Base-by-base conservation (phyloP, 169 alveolate genomes). In the Plasmodium coatneyi region DNA sequence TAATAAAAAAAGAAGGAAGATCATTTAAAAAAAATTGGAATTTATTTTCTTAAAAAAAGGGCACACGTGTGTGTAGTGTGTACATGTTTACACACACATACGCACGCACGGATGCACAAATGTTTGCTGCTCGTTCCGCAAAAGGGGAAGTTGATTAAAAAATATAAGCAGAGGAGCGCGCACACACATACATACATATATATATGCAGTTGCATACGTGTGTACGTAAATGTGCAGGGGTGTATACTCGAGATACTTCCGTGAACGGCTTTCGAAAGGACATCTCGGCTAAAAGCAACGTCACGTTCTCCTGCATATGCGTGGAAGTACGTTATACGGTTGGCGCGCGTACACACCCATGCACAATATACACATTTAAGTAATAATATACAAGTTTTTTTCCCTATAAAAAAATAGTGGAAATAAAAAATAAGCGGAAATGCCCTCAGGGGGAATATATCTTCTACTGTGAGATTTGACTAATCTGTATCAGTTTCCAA, bases 1-100 rank as follows among this genome's bases (percentile, higher is more conserved):
- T 32, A 72, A 46, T 74, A 49, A 84, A 32, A 83, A 36, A 52
- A 66, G 70, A 66, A 60, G 36, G 43, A 70, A 71, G 34, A 83
- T 83, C 92, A 83, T 83, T 83, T 25, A 66, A 66, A 66, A 60
- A 66, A 66, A 25, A 66, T 66, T 66, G 76, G 60, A 22, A 49
- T 66, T 22, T 28, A 66, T 66, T 66, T 66, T 66, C 36, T 66
- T 66, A 66, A 66, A 66, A 66, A 66, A 28, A 66, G 36, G 25
- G 22, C 60, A 46, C 56, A 49, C 60, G 60, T 4, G 25, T 16
- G 60, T 12, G 60, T 49, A 49, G 22, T 28, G 76, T 6, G 7
- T 66, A 66, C 76, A 25, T 66, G n/a, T n/a, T n/a, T n/a, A 66
- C 76, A 28, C 36, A 66, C 34, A 60, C 34, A 19, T 19, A 60